Conservation (phyloP, 1,139 yeast species). For the Diutina rugosa region DNA sequence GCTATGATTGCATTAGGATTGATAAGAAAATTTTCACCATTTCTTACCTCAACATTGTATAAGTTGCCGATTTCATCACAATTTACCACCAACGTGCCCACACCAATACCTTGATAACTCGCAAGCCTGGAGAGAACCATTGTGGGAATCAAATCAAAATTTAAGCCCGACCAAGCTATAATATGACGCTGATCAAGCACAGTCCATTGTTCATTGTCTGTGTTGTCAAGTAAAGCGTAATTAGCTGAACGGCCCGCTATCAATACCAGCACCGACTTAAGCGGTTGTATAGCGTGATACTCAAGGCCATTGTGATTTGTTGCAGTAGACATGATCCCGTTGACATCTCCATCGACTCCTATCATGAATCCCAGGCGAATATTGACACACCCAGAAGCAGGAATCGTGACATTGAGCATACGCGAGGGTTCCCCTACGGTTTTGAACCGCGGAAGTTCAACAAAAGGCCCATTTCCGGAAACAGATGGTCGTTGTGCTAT, state of each 20-base stretch:
- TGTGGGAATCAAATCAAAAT: neutral
- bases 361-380: constrained; percentile 20
- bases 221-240: neutral
- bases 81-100: neutral
- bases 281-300: neutral
- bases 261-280: neutral
- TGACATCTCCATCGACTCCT: constrained; percentile 22
- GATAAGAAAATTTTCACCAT: neutral
- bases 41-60: neutral
- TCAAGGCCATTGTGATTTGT: neutral
- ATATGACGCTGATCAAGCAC: neutral
- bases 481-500: constrained; percentile 1
- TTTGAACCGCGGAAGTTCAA: constrained; percentile 15
- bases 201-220: neutral
- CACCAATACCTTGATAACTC: neutral
- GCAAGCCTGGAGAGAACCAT: neutral
- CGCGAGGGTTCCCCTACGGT: constrained; percentile 20
- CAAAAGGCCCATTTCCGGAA: constrained; percentile 20
- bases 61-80: neutral
- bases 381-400: constrained; percentile 19
- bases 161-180: neutral
- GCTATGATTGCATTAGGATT: constrained; percentile 1
- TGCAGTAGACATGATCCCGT: constrained; percentile 2
- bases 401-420: constrained; percentile 22
- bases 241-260: neutral